A percentile compares a stretch with the other conserved stretches of the same genome.
phyloP scores from a whole-genome alignment of 2,329 filamentous ascomycete genomes.

The Alternaria novae-zelandiae region DNA sequence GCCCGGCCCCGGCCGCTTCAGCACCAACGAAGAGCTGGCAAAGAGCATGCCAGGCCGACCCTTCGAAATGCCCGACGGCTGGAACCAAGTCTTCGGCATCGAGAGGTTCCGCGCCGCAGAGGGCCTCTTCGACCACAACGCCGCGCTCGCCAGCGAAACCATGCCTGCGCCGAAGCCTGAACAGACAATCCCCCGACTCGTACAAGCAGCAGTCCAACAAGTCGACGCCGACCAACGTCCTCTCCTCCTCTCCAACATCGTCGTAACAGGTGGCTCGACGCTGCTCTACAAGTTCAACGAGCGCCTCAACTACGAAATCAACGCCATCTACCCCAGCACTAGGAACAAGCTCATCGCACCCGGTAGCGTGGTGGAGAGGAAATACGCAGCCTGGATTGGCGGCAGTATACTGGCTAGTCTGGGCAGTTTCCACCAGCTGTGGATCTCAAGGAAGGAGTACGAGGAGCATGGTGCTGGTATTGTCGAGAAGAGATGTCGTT shows the following conservation, averaged over 20 bases:
- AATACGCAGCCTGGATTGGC: slow-evolving; percentile 94
- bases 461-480: slow-evolving; percentile 91
- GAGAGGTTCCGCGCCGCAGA: slow-evolving; percentile 88
- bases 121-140: slow-evolving; percentile 87
- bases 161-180: slow-evolving; percentile 66
- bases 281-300: slow-evolving; percentile 92
- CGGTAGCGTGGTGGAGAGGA: slow-evolving; percentile 83
- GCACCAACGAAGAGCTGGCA: slow-evolving; percentile 75
- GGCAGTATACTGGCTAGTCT: slow-evolving; percentile 94
- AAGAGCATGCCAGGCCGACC: slow-evolving; percentile 78
- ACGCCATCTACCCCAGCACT: slow-evolving; percentile 79
- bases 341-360: slow-evolving; percentile 89
- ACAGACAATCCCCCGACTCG: slow-evolving; percentile 83
- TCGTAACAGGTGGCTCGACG: slow-evolving; percentile 87
- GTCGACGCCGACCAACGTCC: slow-evolving; percentile 90
- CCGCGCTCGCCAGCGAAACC: slow-evolving; percentile 65
- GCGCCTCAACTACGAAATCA: slow-evolving; percentile 83
- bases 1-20: slow-evolving; percentile 76
- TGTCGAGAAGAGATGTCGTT: slow-evolving; percentile 97
- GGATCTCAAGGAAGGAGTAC: slow-evolving; percentile 97
- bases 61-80: slow-evolving; percentile 97
- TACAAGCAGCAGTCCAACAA: slow-evolving; percentile 75
- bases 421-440: slow-evolving; percentile 99
- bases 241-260: slow-evolving; percentile 83
- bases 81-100: slow-evolving; percentile 91